These are phyloP conservation scores for Blastocladiella emersonii DNA, from an alignment of 371 early-diverging fungal genomes.

Conservation along the genomic window DNA sequence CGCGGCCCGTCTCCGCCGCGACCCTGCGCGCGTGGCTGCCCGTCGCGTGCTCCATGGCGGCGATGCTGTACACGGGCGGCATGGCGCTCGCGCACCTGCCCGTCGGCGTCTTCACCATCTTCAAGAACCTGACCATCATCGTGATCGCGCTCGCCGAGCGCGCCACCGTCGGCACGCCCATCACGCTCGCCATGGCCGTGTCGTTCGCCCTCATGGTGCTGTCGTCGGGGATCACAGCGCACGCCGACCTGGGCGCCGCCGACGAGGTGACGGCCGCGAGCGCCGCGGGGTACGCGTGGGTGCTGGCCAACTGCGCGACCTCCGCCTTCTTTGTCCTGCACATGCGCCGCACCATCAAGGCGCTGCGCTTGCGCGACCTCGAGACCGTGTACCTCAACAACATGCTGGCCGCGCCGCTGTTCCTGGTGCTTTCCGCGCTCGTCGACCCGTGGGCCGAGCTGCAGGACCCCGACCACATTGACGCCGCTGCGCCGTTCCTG, in stretches of 20 bases:
- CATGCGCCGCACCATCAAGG: slow-evolving; percentile 75
- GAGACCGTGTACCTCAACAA: slow-evolving; percentile 97
- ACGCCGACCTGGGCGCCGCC: slow-evolving; percentile 23
- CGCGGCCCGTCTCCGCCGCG: neutral
- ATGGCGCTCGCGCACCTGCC: slow-evolving; percentile 77
- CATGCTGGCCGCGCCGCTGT: slow-evolving; percentile 71
- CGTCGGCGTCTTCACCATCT: slow-evolving; percentile 92
- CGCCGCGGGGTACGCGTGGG: slow-evolving; percentile 77
- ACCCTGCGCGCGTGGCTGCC: slow-evolving; percentile 45
- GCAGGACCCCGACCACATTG: slow-evolving; percentile 15
- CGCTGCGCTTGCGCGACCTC: slow-evolving; percentile 74
- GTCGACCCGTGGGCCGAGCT: slow-evolving; percentile 56
- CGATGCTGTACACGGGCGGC: slow-evolving; percentile 97
- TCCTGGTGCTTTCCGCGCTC: slow-evolving; percentile 55
- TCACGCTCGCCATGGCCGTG: slow-evolving; percentile 60
- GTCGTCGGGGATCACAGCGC: slow-evolving; percentile 73
- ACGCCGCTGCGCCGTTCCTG: slow-evolving; percentile 27
- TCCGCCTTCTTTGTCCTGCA: slow-evolving; percentile 81
- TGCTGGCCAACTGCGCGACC: slow-evolving; percentile 75
- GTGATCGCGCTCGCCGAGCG: slow-evolving; percentile 90
- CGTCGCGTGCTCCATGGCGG: slow-evolving; percentile 67
- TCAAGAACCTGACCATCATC: slow-evolving; percentile 97
- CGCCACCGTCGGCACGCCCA: slow-evolving; percentile 50
- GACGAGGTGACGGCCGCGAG: slow-evolving; percentile 11
- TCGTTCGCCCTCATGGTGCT: slow-evolving; percentile 85